phyloP scores from a whole-genome alignment of 441 rosid species.

The Manihot esculenta region DNA sequence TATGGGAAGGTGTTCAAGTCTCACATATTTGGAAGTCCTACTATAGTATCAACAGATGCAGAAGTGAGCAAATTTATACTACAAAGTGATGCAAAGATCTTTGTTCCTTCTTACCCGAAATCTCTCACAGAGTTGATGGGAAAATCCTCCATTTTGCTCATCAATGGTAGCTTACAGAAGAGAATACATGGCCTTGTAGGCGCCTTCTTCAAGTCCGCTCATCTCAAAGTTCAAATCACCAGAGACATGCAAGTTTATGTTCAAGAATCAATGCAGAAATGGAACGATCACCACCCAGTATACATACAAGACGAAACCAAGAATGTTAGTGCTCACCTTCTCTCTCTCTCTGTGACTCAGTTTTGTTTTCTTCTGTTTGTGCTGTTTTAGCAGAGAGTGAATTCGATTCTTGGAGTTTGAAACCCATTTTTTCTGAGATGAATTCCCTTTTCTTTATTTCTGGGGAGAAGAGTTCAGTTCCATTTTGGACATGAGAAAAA shows the following conservation, averaged over 20 bases:
- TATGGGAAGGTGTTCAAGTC: slow-evolving; percentile 96
- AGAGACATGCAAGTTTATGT: slow-evolving; percentile 75
- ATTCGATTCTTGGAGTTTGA: slow-evolving; percentile 32
- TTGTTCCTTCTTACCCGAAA: slow-evolving; percentile 91
- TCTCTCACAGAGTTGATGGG: slow-evolving; percentile 96
- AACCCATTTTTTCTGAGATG: neutral
- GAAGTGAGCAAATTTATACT: slow-evolving; percentile 81
- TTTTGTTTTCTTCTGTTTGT: slow-evolving; percentile 8
- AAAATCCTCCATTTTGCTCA: slow-evolving; percentile 77
- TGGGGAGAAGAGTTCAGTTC: slow-evolving; percentile 13
- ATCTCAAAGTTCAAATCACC: slow-evolving; percentile 84
- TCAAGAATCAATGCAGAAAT: slow-evolving; percentile 64
- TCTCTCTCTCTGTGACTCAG: neutral
- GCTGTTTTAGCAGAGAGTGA: neutral
- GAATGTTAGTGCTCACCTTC: slow-evolving; percentile 43
- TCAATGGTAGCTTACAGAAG: slow-evolving; percentile 83
- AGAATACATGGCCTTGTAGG: slow-evolving; percentile 88
- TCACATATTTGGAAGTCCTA: slow-evolving; percentile 81
- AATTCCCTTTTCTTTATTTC: neutral
- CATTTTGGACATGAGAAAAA: slow-evolving; percentile 21
- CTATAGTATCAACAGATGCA: slow-evolving; percentile 89
- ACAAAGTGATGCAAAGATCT: slow-evolving; percentile 75
- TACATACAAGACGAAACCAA: slow-evolving; percentile 88
- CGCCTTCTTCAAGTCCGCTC: slow-evolving; percentile 79
- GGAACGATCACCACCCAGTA: slow-evolving; percentile 63